Percentiles rank a stretch among this genome's conserved stretches.
Conservation (phyloP, 108 stramenopile genomes). For the Stephanodiscus triporus region DNA sequence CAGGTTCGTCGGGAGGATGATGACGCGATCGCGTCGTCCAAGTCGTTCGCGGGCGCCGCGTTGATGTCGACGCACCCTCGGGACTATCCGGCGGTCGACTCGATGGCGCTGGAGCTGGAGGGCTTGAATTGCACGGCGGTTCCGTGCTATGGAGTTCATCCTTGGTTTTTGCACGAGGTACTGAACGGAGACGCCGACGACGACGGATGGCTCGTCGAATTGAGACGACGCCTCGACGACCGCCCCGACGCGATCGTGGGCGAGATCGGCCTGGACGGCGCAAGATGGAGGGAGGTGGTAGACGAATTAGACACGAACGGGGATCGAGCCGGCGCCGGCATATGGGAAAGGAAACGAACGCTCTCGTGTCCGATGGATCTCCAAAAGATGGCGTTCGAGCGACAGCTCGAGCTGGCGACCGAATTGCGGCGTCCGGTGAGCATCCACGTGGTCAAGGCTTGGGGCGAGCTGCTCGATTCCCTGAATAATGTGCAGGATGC, state of each 20-base stretch:
- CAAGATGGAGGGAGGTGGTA: slow-evolving; percentile 48
- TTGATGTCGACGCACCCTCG: slow-evolving; percentile 89
- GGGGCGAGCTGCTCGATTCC: slow-evolving; percentile 67
- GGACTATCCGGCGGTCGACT: slow-evolving; percentile 63
- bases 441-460: slow-evolving; percentile 79
- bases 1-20: too few species aligned
- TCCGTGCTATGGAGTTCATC: slow-evolving; percentile 86
- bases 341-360: slow-evolving; percentile 56
- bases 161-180: slow-evolving; percentile 83
- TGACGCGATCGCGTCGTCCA: too few species aligned
- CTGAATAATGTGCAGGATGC: slow-evolving; percentile 29
- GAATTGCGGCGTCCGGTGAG: slow-evolving; percentile 73
- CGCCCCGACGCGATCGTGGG: slow-evolving; percentile 74
- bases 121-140: slow-evolving; percentile 34
- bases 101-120: background rate
- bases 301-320: background rate
- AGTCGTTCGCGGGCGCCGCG: slow-evolving; percentile 70
- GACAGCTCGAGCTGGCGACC: slow-evolving; percentile 69
- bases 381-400: slow-evolving; percentile 68
- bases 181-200: slow-evolving; percentile 17
- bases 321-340: slow-evolving; percentile 3
- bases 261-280: slow-evolving; percentile 86
- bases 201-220: slow-evolving; percentile 51
- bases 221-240: slow-evolving; percentile 45
- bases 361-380: slow-evolving; percentile 61